A percentile compares a stretch with the other conserved stretches of the same genome.
Evolutionary conservation across 352 stramenopile genomes (phyloP).

Genomic region (Pythium phragmiticola): DNA sequence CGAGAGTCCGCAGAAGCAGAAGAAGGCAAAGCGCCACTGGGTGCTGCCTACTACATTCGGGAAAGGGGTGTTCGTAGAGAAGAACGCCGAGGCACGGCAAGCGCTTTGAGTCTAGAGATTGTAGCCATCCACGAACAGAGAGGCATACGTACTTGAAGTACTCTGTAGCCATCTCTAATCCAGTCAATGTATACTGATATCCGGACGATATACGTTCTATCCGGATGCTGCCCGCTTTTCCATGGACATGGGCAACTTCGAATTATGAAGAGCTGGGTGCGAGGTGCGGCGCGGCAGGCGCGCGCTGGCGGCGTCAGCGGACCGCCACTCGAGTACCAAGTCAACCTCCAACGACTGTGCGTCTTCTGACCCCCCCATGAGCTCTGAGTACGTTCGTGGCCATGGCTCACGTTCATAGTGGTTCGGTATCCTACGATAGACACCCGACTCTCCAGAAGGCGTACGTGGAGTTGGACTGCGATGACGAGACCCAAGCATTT

Average conservation of each 20-base stretch:
- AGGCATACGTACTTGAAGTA: neutral
- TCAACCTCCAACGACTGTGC: conserved; percentile 55
- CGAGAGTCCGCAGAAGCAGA: neutral
- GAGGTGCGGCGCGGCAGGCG: conserved; percentile 49
- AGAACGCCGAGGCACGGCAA: neutral
- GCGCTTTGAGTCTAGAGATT: neutral
- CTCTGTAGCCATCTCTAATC: conserved; percentile 12
- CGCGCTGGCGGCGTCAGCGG: conserved; percentile 44
- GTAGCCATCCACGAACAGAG: conserved; percentile 1
- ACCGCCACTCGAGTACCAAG: conserved; percentile 63
- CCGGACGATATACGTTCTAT: conserved; percentile 17
- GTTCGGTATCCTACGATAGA: conserved; percentile 22
- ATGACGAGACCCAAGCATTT: conserved; percentile 73
- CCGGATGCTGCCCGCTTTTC: conserved; percentile 6
- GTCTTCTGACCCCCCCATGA: neutral
- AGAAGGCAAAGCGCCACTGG: neutral
- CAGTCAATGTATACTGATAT: conserved; percentile 15
- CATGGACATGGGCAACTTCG: neutral
- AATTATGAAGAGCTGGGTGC: conserved; percentile 80
- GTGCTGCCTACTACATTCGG: neutral
- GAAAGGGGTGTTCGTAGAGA: neutral
- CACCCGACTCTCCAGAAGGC: conserved; percentile 55
- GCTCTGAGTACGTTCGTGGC: neutral
- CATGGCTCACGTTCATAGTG: neutral
- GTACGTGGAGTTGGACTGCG: conserved; percentile 73